Conservation (phyloP, 2,329 filamentous ascomycete species). For the Exophiala mesophila region DNA sequence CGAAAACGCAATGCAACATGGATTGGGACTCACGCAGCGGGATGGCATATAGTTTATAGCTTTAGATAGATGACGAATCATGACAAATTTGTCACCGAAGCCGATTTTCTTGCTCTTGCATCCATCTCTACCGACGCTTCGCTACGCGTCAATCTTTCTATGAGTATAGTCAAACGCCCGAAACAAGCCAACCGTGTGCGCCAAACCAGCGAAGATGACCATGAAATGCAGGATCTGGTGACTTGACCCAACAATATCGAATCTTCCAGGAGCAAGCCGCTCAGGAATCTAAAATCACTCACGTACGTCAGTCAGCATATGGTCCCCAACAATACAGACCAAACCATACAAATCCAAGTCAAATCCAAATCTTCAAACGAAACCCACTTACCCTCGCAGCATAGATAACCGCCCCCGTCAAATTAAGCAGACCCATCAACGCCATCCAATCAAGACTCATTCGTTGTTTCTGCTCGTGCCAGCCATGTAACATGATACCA, state of each 20-base stretch:
- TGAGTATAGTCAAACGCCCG: background rate
- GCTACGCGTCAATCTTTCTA: too few species aligned
- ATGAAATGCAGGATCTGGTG: conserved; percentile 27
- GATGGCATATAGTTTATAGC: too few species aligned
- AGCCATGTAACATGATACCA: background rate
- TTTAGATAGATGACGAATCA: too few species aligned
- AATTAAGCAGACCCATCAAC: background rate
- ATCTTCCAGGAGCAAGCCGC: conserved; percentile 19
- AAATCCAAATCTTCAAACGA: too few species aligned
- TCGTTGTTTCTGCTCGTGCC: background rate
- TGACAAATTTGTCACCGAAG: too few species aligned
- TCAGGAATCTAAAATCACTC: conserved; percentile 2
- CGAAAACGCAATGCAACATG: too few species aligned
- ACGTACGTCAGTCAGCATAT: too few species aligned
- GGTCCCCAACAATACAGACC: too few species aligned
- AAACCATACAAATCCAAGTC: too few species aligned
- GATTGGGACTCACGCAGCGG: too few species aligned
- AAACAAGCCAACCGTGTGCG: conserved; percentile 4
- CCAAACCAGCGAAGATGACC: conserved; percentile 24
- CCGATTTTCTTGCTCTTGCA: too few species aligned
- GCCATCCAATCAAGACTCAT: conserved; percentile 1
- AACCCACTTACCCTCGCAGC: background rate
- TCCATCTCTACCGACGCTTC: too few species aligned
- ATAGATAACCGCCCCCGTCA: background rate
- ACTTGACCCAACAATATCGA: conserved; percentile 24